Base-by-base conservation (phyloP, 306 rosid genomes). In the Cicer cuneatum region DNA sequence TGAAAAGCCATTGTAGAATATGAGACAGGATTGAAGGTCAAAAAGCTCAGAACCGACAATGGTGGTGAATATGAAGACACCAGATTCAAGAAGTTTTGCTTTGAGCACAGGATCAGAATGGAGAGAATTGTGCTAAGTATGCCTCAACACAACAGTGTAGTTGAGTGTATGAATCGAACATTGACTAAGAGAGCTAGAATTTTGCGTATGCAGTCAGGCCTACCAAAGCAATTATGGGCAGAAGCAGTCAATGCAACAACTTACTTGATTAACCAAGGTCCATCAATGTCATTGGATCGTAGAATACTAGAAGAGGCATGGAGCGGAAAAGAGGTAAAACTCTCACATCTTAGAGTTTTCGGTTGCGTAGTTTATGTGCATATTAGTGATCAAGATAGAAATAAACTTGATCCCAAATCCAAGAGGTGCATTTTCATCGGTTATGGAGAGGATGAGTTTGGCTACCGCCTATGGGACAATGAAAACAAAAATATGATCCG, bases 371-470 rank as follows among this genome's bases (percentile, higher is more conserved):
- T 10, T 5, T n/a, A 49, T 49, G 56, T 13, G 42, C 24, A 66
- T 3, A 66, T 66, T 0, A 68, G 6, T 48, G 71, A 29, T 47
- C 29, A 45, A 45, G 14, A 19, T 0, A 46, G 7, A 10, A 67
- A 67, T n/a, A 67, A 24, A 1, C 72, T 67, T 47, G 24, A 67
- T 29, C 58, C 19, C n/a, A 40, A 40, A 63, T 63, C 33, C 0
- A 40, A 63, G 51, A 66, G 43, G 54, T 43, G 54, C 19, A 66
- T 12, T 19, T 45, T 66, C 12, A 66, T 21, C 3, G 0, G 41
- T 45, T 65, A 65, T 65, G 71, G 40, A 10, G 54, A 60, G 3
- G 24, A 49, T 49, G 56, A 49, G 56, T 49, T 49, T 49, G 56
- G 21, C 9, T 49, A 49, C 7, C 6, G 18, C 54, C 71, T 65